Evolutionary conservation across 129 eudicot species (phyloP).

Genomic region (Rutidosis leptorrhynchoides): DNA sequence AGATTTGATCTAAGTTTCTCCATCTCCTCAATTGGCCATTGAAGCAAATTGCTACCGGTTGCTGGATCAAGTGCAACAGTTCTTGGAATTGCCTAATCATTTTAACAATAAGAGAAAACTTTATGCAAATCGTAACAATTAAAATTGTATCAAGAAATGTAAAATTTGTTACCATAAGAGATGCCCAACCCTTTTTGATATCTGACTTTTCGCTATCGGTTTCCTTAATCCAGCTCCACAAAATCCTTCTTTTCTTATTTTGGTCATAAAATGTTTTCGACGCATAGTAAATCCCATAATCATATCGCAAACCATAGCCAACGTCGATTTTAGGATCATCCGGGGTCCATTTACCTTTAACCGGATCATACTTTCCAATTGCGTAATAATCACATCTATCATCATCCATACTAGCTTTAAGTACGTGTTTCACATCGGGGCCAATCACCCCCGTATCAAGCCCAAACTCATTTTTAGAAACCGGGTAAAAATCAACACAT

Average conservation of each 20-base stretch:
- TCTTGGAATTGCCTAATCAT: conserved; percentile 66
- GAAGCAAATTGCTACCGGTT: conserved; percentile 66
- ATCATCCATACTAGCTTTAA: conserved; percentile 78
- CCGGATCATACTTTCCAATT: conserved; percentile 53
- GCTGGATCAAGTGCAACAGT: conserved; percentile 60
- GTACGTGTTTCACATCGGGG: conserved; percentile 58
- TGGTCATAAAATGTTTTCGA: conserved; percentile 83
- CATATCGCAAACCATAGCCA: conserved; percentile 72
- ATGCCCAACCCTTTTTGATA: conserved; percentile 80
- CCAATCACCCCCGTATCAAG: conserved; percentile 56
- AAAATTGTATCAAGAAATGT: background rate
- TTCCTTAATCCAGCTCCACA: conserved; percentile 88
- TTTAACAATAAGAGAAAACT: background rate
- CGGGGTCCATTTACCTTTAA: conserved; percentile 50
- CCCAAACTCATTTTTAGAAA: conserved; percentile 43
- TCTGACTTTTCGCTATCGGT: conserved; percentile 55
- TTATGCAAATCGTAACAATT: background rate
- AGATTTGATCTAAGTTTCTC: conserved; percentile 51
- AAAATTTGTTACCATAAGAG: conserved; percentile 46
- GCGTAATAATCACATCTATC: conserved; percentile 72
- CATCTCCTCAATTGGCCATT: conserved; percentile 90
- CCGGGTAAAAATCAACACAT: conserved; percentile 80
- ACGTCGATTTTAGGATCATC: conserved; percentile 61
- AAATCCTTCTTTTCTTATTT: conserved; percentile 57
- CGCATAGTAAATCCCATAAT: conserved; percentile 78